Percentiles rank a stretch among this genome's conserved stretches.
These are phyloP conservation scores for Exutisphaerella laricina DNA, from an alignment of 2,329 filamentous ascomycete genomes.

Conservation along the genomic window DNA sequence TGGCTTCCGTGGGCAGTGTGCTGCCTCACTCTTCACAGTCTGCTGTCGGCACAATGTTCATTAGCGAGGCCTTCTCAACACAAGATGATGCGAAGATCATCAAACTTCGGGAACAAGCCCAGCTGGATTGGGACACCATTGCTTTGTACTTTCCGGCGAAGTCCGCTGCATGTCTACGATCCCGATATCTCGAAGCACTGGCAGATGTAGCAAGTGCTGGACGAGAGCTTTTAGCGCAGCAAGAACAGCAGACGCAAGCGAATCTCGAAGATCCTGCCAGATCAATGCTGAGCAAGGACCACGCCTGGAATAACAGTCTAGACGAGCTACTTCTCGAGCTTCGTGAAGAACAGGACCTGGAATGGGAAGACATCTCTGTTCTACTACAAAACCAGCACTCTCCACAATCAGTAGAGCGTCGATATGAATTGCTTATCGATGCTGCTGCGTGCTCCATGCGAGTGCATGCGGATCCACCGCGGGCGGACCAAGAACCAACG, in stretches of 20 bases:
- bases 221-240: slow-evolving; percentile 7
- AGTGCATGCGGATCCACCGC: background rate
- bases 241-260: slow-evolving; percentile 1
- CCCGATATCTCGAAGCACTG: background rate
- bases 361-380: slow-evolving; percentile 26
- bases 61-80: no score
- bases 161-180: background rate
- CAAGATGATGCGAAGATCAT: slow-evolving; percentile 32
- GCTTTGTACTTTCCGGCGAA: slow-evolving; percentile 27
- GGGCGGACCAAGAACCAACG: background rate
- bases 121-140: slow-evolving; percentile 33
- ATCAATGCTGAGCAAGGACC: slow-evolving; percentile 4
- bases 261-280: background rate
- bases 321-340: slow-evolving; percentile 35
- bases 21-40: no score
- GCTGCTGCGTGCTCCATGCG: slow-evolving; percentile 1
- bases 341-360: slow-evolving; percentile 24
- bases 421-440: slow-evolving; percentile 18
- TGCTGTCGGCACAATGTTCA: background rate
- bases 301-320: slow-evolving; percentile 32
- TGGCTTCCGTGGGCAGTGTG: no score
- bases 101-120: slow-evolving; percentile 38
- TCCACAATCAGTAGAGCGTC: slow-evolving; percentile 13
- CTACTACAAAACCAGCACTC: slow-evolving; percentile 16
- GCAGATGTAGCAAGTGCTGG: background rate